A percentile compares a stretch with the other conserved stretches of the same genome.
Conservation (phyloP, 768 basidiomycete genomes). For the Leccinum arenicola region DNA sequence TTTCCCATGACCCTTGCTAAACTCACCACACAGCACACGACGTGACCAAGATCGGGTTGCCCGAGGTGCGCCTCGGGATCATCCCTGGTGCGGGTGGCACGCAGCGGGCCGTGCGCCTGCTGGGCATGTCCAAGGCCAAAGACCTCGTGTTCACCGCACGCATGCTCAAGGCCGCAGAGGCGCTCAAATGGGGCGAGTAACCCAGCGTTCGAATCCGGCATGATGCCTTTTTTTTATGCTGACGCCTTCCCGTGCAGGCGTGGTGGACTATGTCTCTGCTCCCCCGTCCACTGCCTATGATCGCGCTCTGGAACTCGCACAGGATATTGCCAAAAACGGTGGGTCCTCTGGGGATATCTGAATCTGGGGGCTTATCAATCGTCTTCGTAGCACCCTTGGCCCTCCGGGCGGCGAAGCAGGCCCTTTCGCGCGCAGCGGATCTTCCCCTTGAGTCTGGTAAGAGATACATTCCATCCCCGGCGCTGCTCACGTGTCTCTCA, state of each 20-base stretch:
- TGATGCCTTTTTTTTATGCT: neutral
- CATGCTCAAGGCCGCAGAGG: slow-evolving; percentile 61
- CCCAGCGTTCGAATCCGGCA: neutral
- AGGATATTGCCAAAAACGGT: slow-evolving; percentile 68
- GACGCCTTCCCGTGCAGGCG: slow-evolving; percentile 44
- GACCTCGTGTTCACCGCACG: slow-evolving; percentile 84
- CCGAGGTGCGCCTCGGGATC: slow-evolving; percentile 76
- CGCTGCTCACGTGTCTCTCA: slow-evolving; percentile 19
- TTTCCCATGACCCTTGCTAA: neutral
- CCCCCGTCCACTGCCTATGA: slow-evolving; percentile 62
- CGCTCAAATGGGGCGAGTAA: slow-evolving; percentile 62
- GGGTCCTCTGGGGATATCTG: slow-evolving; percentile 10
- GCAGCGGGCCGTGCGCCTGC: slow-evolving; percentile 72
- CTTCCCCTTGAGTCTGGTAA: slow-evolving; percentile 73
- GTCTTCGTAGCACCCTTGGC: slow-evolving; percentile 70
- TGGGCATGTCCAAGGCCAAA: slow-evolving; percentile 81
- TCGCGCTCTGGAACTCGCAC: slow-evolving; percentile 66
- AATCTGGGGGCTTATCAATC: neutral
- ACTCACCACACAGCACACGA: slow-evolving; percentile 44
- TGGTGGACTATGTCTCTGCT: slow-evolving; percentile 77
- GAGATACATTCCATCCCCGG: neutral
- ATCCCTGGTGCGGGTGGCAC: slow-evolving; percentile 93
- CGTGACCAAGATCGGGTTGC: slow-evolving; percentile 85
- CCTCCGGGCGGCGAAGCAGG: slow-evolving; percentile 82
- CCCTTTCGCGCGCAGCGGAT: slow-evolving; percentile 78